Evolutionary conservation across 768 basidiomycete species (phyloP), one percentile per base, ranked within the genome.

Genomic region (Amanita molliuscula): DNA sequence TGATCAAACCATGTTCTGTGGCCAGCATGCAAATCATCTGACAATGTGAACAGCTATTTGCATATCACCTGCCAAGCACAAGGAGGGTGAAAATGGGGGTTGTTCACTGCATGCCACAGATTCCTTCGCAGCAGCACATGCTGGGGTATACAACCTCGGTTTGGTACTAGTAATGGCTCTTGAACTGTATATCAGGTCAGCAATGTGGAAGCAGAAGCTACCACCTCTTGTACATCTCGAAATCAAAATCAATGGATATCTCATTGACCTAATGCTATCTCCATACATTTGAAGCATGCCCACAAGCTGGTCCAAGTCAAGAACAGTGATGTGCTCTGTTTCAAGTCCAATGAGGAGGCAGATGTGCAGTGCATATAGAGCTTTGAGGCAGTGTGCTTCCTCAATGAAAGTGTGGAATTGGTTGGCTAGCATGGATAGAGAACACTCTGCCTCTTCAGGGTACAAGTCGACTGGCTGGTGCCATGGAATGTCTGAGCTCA

Each of bases 1-100:
- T 81, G 78, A 2, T 91, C 86, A 0, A n/a, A n/a, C n/a, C n/a
- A n/a, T n/a, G n/a, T n/a, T n/a, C n/a, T n/a, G n/a, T n/a, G n/a
- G n/a, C n/a, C 90, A n/a, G n/a, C 92, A 59, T 99, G 96, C 47
- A 92, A 94, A 67, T 98, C 96, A 62, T 98, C 96, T 4, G 95
- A 98, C 21, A 99, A 73, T 16, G 83, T 77, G 55, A 96, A 79
- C 18, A 49, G 48, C 53, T 49, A 44, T n/a, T n/a, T n/a, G n/a
- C n/a, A n/a, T n/a, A n/a, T n/a, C n/a, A n/a, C n/a, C n/a, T n/a
- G n/a, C n/a, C n/a, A 51, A 40, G 50, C 26, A 16, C 15, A 25
- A 45, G n/a, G n/a, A n/a, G n/a, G n/a, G n/a, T n/a, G n/a, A n/a
- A 64, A 2, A 89, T 94, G n/a, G 2, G 93, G 93, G 63, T 97